Base-by-base conservation (phyloP, 2,329 filamentous ascomycete genomes). In the Pseudocercospora fuligena region DNA sequence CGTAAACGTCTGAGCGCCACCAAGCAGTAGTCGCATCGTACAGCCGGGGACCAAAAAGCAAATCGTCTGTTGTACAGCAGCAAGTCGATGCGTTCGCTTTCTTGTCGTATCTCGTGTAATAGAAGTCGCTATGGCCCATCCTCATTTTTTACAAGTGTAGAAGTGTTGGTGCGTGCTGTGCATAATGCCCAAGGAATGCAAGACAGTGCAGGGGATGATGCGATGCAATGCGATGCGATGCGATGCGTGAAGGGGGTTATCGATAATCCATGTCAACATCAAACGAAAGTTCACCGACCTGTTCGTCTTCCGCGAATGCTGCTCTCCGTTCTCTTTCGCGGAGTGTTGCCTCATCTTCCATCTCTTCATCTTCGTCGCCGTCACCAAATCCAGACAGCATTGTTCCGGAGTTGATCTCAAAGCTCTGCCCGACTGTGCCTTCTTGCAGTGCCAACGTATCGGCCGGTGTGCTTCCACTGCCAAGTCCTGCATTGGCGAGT, bases 291-390 rank as follows among this genome's bases (percentile, higher is more conserved):
- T 85, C 83, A 88, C 88, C 87, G 83, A 90, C 87, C 87, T 88
- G 87, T 81, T 90, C 87, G 77, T 84, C 82, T 76, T 86, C 84
- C 53, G 67, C 68, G 59, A 77, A 73, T 73, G 85, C 82, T 70
- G 75, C 73, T 58, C 68, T 66, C 60, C 64, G 61, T 63, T 70
- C 69, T 60, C 70, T 66, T 49, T 65, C 67, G 33, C 69, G 67
- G 21, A 65, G 27, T 8, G 63, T 66, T n/a, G 66, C 66, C 58
- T 73, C 72, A 71, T 91, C 91, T 65, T 92, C 92, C 81, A 93
- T 91, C 69, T 97, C 94, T 73, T 97, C 94, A 70, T 98, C 95
- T 72, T 98, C 95, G 79, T 97, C 94, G 73, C 93, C 97, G 80
- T 93, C 97, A 76, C 93, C 94, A 80, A 98, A 98, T 61, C 94